Evolutionary conservation across 1,139 yeast species (phyloP).

Genomic region (Geotrichum cucujoidarum): DNA sequence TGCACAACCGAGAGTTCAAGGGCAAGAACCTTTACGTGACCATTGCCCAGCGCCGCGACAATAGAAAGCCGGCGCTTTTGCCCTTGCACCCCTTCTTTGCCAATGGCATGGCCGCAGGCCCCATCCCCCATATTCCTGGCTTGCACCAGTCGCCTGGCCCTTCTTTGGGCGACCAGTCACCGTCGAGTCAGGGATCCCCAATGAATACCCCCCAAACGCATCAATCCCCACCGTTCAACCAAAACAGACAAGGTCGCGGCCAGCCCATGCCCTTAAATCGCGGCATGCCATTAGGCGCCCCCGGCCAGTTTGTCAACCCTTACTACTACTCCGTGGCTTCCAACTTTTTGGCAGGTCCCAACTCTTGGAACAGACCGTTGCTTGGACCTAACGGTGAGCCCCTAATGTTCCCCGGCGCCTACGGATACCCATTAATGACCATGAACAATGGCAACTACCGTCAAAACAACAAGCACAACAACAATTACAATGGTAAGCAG

Average conservation of each 20-base stretch:
- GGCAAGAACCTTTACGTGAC: conserved; percentile 92
- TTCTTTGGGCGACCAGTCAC: neutral
- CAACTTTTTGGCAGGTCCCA: neutral
- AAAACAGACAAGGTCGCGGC: neutral
- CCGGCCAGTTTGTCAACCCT: neutral
- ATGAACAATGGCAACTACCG: conserved; percentile 3
- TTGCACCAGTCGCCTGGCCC: neutral
- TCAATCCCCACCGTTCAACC: conserved; percentile 6
- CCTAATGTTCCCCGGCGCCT: neutral
- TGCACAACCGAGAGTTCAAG: conserved; percentile 81
- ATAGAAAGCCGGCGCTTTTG: conserved; percentile 45
- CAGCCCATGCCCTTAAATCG: neutral
- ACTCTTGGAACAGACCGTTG: conserved; percentile 4
- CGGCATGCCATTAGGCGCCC: conserved; percentile 5
- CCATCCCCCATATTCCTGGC: conserved; percentile 46
- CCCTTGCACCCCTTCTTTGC: conserved; percentile 15
- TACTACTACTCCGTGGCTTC: conserved; percentile 3
- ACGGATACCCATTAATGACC: conserved; percentile 5
- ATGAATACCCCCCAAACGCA: conserved; percentile 2
- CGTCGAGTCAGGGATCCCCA: neutral
- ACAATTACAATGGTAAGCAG: conserved; percentile 36
- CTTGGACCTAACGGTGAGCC: conserved; percentile 6
- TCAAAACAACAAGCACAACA: conserved; percentile 1
- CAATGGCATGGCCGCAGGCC: conserved; percentile 48
- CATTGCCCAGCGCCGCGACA: conserved; percentile 88